A percentile compares a stretch with the other conserved stretches of the same genome.
Conservation (phyloP, 2,329 filamentous ascomycete genomes). For the Aspergillus unguis region DNA sequence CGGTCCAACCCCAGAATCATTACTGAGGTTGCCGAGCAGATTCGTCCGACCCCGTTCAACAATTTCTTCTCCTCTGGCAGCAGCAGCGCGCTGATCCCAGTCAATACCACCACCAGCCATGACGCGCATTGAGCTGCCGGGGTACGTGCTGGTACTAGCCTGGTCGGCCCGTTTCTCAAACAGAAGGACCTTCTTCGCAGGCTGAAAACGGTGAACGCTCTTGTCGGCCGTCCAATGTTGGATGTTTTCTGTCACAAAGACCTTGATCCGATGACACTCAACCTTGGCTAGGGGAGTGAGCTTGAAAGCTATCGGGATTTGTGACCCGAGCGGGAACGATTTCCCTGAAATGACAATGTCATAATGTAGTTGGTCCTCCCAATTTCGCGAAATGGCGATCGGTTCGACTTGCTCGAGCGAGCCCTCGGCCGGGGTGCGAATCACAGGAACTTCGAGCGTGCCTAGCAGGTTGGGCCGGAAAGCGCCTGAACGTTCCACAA, state of each 20-base stretch:
- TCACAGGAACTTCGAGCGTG: slow-evolving; percentile 74
- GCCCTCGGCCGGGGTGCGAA: slow-evolving; percentile 80
- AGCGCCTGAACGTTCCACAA: slow-evolving; percentile 79
- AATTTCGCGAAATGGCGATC: slow-evolving; percentile 87
- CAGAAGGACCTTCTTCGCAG: slow-evolving; percentile 76
- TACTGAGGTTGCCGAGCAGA: slow-evolving; percentile 73
- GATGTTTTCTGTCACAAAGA: slow-evolving; percentile 83
- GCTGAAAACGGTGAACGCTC: slow-evolving; percentile 78
- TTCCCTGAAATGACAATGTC: slow-evolving; percentile 96
- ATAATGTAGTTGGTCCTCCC: slow-evolving; percentile 94
- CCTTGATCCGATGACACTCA: slow-evolving; percentile 87
- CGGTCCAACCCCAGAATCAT: slow-evolving; percentile 74
- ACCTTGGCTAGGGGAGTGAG: slow-evolving; percentile 90
- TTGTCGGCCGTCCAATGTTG: slow-evolving; percentile 89
- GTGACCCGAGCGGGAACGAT: slow-evolving; percentile 83
- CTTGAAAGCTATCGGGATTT: slow-evolving; percentile 91
- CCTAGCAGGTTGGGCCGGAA: slow-evolving; percentile 87
- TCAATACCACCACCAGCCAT: slow-evolving; percentile 77
- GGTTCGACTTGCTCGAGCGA: slow-evolving; percentile 89
- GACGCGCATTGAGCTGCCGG: slow-evolving; percentile 71
- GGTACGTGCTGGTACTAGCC: slow-evolving; percentile 68
- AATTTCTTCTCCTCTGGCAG: slow-evolving; percentile 55
- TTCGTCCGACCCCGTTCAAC: slow-evolving; percentile 60
- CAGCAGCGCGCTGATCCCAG: slow-evolving; percentile 57
- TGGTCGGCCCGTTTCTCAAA: slow-evolving; percentile 86